Evolutionary conservation across 495 filamentous ascomycete genomes (phyloP).

Genomic region (Achaetomiella virescens): DNA sequence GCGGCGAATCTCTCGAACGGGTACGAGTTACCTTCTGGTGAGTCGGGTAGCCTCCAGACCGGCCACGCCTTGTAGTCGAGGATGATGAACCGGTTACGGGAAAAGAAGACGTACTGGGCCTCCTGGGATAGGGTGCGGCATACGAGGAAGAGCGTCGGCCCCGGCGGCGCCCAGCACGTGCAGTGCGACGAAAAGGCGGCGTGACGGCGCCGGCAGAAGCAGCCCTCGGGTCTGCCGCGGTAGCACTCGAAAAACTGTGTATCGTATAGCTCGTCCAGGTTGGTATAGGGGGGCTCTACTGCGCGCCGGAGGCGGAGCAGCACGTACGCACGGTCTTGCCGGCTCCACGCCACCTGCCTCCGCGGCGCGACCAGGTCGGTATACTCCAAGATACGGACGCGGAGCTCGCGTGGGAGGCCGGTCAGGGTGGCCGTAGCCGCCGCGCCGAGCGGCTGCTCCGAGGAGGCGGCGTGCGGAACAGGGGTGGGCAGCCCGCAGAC

Average conservation of each 20-base stretch:
- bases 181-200: neutral
- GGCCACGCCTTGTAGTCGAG: conserved; percentile 7
- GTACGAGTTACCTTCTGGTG: conserved; percentile 6
- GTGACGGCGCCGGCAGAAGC: conserved; percentile 4
- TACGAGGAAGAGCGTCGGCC: conserved; percentile 6
- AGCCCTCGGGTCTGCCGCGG: neutral
- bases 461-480: conserved; percentile 2
- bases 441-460: neutral
- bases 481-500: conserved; percentile 2
- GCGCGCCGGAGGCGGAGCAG: neutral
- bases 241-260: conserved; percentile 1
- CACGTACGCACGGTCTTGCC: conserved; percentile 4
- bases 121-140: conserved; percentile 7
- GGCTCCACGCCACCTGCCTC: conserved; percentile 11
- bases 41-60: neutral
- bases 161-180: conserved; percentile 1
- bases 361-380: conserved; percentile 12
- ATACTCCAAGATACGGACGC: conserved; percentile 10
- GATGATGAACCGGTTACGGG: conserved; percentile 12
- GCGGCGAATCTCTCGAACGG: conserved; percentile 8
- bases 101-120: conserved; percentile 13
- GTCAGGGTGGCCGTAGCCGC: neutral
- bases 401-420: conserved; percentile 12
- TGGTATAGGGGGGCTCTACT: neutral
- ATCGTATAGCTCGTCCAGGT: neutral